Percentiles rank a stretch among this genome's conserved stretches.
These are phyloP conservation scores for Lactarius psammicola DNA, from an alignment of 768 basidiomycete species.

Conservation along the genomic window DNA sequence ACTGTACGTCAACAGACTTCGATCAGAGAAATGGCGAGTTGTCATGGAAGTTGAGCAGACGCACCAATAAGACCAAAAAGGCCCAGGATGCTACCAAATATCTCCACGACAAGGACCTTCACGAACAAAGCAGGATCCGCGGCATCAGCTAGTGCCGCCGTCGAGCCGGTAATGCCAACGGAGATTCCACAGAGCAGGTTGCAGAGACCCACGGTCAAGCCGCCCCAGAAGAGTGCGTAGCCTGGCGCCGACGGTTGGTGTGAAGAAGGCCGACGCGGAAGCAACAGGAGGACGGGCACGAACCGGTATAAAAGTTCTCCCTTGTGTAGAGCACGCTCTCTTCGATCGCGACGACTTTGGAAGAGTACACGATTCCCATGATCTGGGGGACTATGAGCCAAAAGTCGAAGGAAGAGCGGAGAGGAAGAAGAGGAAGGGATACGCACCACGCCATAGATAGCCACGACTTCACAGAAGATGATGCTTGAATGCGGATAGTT, in stretches of 20 bases:
- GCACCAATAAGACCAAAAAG: constrained; percentile 89
- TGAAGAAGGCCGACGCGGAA: constrained; percentile 13
- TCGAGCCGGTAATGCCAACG: constrained; percentile 94
- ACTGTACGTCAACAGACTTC: constrained; percentile 44
- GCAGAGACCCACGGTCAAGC: constrained; percentile 89
- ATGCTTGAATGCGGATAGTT: constrained; percentile 55
- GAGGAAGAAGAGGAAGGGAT: too few relatives aligned
- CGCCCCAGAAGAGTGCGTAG: constrained; percentile 95
- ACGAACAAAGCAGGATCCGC: constrained; percentile 94
- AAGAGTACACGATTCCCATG: constrained; percentile 93
- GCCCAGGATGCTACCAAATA: constrained; percentile 88
- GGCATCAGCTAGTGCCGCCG: constrained; percentile 92
- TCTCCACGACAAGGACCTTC: constrained; percentile 95
- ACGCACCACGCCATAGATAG: constrained; percentile 92
- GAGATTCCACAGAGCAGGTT: constrained; percentile 93
- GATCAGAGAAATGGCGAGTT: constrained; percentile 5
- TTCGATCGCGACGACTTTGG: constrained; percentile 64
- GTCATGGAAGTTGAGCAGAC: constrained; percentile 34
- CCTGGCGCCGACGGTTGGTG: constrained; percentile 44
- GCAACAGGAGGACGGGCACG: constrained; percentile 4
- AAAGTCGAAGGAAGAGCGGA: neutral
- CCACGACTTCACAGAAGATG: constrained; percentile 99
- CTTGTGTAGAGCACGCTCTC: constrained; percentile 74
- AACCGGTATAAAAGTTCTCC: constrained; percentile 91
- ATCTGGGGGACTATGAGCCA: constrained; percentile 52